Evolutionary conservation across 768 basidiomycete species (phyloP), one percentile per base, ranked within the genome.

Genomic region (Collybiopsis luxurians): DNA sequence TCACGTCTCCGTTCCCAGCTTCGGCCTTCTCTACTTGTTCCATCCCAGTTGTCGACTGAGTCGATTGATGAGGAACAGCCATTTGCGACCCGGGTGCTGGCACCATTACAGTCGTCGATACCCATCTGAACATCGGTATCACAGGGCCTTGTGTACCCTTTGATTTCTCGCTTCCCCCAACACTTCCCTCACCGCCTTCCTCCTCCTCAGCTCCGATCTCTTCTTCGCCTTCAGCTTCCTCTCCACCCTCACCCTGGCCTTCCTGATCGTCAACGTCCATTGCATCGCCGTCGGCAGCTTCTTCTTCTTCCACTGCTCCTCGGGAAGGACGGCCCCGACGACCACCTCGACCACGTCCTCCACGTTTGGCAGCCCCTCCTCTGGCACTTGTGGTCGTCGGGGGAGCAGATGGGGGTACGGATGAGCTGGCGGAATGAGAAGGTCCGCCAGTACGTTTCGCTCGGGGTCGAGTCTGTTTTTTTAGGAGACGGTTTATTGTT

Each of bases 401-500:
- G 4, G 39, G 21, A 19, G 54, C 27, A 24, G 23, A 11, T 10
- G 54, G 45, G 7, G 54, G 54, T 36, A 45, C 54, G 27, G 54
- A 55, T 7, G 54, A 55, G 17, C 54, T 24, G 1, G 54, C 30
- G 13, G 54, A 45, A 11, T 51, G 40, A 39, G 44, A 34, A 1
- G 54, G 54, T 15, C 54, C 54, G 9, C 54, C 54, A 12, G 54
- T n/a, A 23, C 85, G 82, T 61, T 82, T 87, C 49, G 78, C 81
- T 43, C 82, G 80, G 2, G 87, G 78, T 10, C 86, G 81, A 17
- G 86, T 85, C 66, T 91, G 90, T 69, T 93, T 94, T 68, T 92
- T 92, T 50, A 95, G 80, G 13, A 95, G 78, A 26, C 92, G 86
- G 63, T 93, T 93, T 68, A 95, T 94, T 0, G 92, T 94, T 64